phyloP scores from a whole-genome alignment of 768 basidiomycete genomes.

The Russula compacta region DNA sequence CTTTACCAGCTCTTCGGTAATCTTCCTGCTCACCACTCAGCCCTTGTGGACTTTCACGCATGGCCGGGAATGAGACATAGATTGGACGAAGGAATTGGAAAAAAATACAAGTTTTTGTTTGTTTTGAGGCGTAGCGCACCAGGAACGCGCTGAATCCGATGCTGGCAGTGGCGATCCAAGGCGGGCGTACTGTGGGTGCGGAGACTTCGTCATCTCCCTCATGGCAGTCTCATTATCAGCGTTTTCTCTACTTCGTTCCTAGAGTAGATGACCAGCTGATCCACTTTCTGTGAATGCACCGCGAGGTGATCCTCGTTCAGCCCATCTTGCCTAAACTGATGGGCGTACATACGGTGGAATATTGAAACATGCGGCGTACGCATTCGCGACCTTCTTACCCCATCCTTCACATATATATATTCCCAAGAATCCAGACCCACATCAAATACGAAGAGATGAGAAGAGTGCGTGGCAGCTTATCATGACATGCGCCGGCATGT shows the following conservation, averaged over 20 bases:
- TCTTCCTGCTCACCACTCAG: background rate
- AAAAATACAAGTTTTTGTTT: background rate
- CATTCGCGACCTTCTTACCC: background rate
- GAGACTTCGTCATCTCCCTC: background rate
- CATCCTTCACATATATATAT: background rate
- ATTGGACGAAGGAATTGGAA: background rate
- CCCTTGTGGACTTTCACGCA: background rate
- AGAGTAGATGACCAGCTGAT: background rate
- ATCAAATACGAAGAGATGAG: background rate
- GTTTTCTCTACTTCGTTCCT: background rate
- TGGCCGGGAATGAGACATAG: background rate
- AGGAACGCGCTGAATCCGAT: background rate
- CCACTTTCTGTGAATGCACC: too few species aligned
- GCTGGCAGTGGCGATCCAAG: background rate
- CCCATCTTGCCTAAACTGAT: background rate
- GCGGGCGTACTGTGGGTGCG: too few species aligned
- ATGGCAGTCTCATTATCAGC: background rate
- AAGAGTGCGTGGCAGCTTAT: background rate
- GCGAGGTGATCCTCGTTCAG: background rate
- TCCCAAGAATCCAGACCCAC: background rate
- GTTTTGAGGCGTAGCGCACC: background rate
- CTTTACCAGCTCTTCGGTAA: too few species aligned
- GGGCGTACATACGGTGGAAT: background rate
- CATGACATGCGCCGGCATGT: background rate
- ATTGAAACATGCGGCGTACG: background rate